A percentile compares a stretch with the other conserved stretches of the same genome.
Conservation (phyloP, 2,329 filamentous ascomycete species). For the Colletotrichum musae region DNA sequence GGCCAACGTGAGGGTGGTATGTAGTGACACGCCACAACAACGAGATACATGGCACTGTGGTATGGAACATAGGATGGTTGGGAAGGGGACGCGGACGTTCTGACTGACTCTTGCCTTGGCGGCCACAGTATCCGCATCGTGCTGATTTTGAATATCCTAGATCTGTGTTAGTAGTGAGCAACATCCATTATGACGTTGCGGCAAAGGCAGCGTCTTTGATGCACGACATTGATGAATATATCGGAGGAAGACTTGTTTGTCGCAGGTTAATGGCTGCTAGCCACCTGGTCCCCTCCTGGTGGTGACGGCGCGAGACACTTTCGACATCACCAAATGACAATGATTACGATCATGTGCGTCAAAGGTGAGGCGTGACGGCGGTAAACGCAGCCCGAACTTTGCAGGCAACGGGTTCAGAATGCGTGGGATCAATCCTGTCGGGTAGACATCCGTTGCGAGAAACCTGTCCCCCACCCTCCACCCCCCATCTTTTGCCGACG, state of each 20-base stretch:
- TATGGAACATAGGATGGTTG: slow-evolving; percentile 17
- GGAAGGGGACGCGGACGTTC: slow-evolving; percentile 54
- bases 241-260: not conserved
- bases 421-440: slow-evolving; percentile 11
- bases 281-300: not conserved
- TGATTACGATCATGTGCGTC: slow-evolving; percentile 2
- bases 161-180: slow-evolving; percentile 15
- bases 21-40: slow-evolving; percentile 15
- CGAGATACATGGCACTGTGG: slow-evolving; percentile 14
- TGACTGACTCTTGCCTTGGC: slow-evolving; percentile 64
- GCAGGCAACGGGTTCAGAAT: not conserved
- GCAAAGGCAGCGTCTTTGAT: not conserved
- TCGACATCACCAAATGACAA: not conserved
- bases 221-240: not conserved
- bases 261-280: not conserved
- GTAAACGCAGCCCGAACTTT: slow-evolving; percentile 7
- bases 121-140: slow-evolving; percentile 68
- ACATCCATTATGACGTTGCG: not conserved
- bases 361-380: not conserved
- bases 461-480: not conserved
- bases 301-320: not conserved
- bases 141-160: slow-evolving; percentile 67
- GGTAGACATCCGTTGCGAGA: not conserved
- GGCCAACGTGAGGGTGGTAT: slow-evolving; percentile 11
- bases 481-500: not conserved